Evolutionary conservation across 2,329 filamentous ascomycete genomes (phyloP).

Genomic region (Xylariaceae sp.): DNA sequence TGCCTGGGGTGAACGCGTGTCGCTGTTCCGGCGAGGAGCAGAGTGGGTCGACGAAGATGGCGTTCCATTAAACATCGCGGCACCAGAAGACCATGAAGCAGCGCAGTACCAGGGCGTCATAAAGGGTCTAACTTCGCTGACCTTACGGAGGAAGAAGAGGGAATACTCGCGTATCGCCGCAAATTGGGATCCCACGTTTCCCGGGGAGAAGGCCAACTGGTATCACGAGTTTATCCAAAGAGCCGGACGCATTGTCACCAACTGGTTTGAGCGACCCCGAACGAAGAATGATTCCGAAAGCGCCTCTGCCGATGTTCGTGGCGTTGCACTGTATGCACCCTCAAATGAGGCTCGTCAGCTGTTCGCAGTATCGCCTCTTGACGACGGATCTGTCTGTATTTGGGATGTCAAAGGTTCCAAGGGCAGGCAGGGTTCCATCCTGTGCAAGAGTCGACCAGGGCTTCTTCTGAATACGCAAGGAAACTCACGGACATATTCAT

Average conservation of each 20-base stretch:
- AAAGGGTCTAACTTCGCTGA: conserved; percentile 21
- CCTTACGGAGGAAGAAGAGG: conserved; percentile 28
- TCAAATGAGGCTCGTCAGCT: conserved; percentile 47
- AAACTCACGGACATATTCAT: conserved; percentile 37
- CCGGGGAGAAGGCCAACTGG: conserved; percentile 69
- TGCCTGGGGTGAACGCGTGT: conserved; percentile 49
- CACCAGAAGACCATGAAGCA: conserved; percentile 20
- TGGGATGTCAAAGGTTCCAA: conserved; percentile 67
- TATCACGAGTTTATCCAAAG: conserved; percentile 86
- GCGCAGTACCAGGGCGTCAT: conserved; percentile 30
- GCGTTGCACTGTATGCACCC: conserved; percentile 62
- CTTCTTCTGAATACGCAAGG: conserved; percentile 49
- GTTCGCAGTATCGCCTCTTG: conserved; percentile 68
- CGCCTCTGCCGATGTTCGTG: conserved; percentile 61
- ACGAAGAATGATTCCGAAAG: conserved; percentile 38
- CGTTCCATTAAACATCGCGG: conserved; percentile 18
- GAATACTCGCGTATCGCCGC: conserved; percentile 56
- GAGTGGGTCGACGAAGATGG: conserved; percentile 32
- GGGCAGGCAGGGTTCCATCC: conserved; percentile 53
- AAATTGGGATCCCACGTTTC: conserved; percentile 79
- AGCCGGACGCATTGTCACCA: conserved; percentile 65
- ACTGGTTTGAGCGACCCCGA: conserved; percentile 67
- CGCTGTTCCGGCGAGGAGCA: conserved; percentile 50
- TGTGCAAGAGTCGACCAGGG: conserved; percentile 60
- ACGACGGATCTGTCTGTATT: conserved; percentile 80